Percentiles rank a stretch among this genome's conserved stretches.
Evolutionary conservation across 129 eudicot species (phyloP).

Genomic region (Helianthus annuus): HanXRQr2.0-SUNRISE NC_035435.2:163445424-163445923

Average conservation of each 20-base stretch:
- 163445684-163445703: constrained; percentile 67
- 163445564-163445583: constrained; percentile 46
- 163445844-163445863: background rate
- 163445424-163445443: too few species aligned
- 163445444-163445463: too few species aligned
- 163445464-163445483: too few species aligned
- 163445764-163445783: constrained; percentile 87
- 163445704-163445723: constrained; percentile 74
- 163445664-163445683: constrained; percentile 58
- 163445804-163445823: background rate
- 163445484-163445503: too few species aligned
- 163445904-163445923: constrained; percentile 70
- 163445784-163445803: constrained; percentile 40
- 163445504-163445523: too few species aligned
- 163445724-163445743: constrained; percentile 68
- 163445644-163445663: constrained; percentile 47
- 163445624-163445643: constrained; percentile 35
- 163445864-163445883: constrained; percentile 8
- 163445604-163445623: constrained; percentile 68
- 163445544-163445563: too few species aligned
- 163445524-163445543: too few species aligned
- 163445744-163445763: constrained; percentile 75
- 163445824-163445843: constrained; percentile 9
- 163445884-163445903: constrained; percentile 55
- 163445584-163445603: constrained; percentile 60